Evolutionary conservation across 108 stramenopile species (phyloP), one percentile per base, ranked within the genome.

Genomic region (Cylindrotheca fusiformis): DNA sequence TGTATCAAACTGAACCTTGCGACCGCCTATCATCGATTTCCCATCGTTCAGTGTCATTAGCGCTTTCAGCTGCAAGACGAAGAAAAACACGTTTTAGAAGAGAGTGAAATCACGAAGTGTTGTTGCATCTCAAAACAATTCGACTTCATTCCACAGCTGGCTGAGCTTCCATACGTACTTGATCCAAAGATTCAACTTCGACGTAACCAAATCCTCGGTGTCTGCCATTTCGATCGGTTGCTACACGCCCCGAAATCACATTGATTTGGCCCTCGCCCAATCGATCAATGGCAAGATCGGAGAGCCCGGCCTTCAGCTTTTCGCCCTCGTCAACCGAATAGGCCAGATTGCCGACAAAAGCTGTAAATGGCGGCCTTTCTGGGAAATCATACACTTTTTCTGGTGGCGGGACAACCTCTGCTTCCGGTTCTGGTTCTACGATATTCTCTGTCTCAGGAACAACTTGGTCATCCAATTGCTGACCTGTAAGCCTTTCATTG

Each of bases 1-100:
- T 18, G 82, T 71, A 71, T 90, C 82, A 32, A 90, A 58, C 59
- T 90, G 84, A 57, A 90, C 70, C 32, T 63, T 76, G 28, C 88
- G 81, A 30, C 85, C 84, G 18, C 75, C 71, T 48, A 81, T 32
- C 46, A 19, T 21, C 24, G 65, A 48, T 32, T 74, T 52, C 1
- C 47, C 56, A 48, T 71, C 69, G 52, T 76, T 73, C 27, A 81
- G 41, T 58, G 66, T 28, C 68, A 81, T 64, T 4, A 81, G 24
- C 2, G 27, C 2, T 63, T 81, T 76, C 28, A 81, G 70, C 72
- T 76, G 71, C 22, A 32, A 52, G 21, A 23, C 20, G 0, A 24
- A 58, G 21, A 1, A 30, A 31, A 55, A 10, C n/a, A 22, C 6
- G 55, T 10, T 1, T 0, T 30, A 57, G 17, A 24, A 63, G 17